A percentile compares a stretch with the other conserved stretches of the same genome.
These are phyloP conservation scores for Nigrograna mackinnonii DNA, from an alignment of 2,329 filamentous ascomycete genomes.

Conservation along the genomic window DNA sequence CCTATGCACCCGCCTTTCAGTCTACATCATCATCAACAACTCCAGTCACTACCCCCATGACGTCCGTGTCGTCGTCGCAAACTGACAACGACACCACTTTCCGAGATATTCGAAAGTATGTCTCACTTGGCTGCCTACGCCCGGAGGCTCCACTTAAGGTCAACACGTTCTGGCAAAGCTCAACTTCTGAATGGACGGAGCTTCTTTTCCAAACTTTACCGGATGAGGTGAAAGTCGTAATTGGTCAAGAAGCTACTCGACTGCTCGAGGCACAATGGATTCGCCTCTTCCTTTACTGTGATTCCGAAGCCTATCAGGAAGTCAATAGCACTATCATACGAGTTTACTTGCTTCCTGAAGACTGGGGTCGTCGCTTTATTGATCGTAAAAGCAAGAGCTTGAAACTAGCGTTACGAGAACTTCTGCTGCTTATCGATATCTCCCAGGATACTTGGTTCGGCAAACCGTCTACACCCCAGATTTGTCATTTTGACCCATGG, in stretches of 20 bases:
- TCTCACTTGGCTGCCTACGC: slow-evolving; percentile 39
- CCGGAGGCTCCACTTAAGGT: slow-evolving; percentile 10
- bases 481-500: slow-evolving; percentile 42
- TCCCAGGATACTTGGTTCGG: slow-evolving; percentile 62
- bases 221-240: slow-evolving; percentile 21
- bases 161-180: not conserved
- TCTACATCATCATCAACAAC: slow-evolving; percentile 3
- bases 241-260: slow-evolving; percentile 25
- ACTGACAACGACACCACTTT: slow-evolving; percentile 7
- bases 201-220: slow-evolving; percentile 19
- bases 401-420: slow-evolving; percentile 47
- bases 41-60: slow-evolving; percentile 13
- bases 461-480: slow-evolving; percentile 14
- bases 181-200: slow-evolving; percentile 25
- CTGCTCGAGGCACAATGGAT: slow-evolving; percentile 41
- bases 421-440: slow-evolving; percentile 62
- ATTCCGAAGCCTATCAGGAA: not conserved
- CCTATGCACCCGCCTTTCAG: too few species aligned
- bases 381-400: slow-evolving; percentile 53
- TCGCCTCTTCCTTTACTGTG: slow-evolving; percentile 24
- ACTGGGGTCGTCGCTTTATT: slow-evolving; percentile 60
- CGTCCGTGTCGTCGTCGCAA: slow-evolving; percentile 10
- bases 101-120: slow-evolving; percentile 29
- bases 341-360: slow-evolving; percentile 68
- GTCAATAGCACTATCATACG: slow-evolving; percentile 44